Conservation (phyloP, 257 asterid genomes). For the Leonotis leonurus region DNA sequence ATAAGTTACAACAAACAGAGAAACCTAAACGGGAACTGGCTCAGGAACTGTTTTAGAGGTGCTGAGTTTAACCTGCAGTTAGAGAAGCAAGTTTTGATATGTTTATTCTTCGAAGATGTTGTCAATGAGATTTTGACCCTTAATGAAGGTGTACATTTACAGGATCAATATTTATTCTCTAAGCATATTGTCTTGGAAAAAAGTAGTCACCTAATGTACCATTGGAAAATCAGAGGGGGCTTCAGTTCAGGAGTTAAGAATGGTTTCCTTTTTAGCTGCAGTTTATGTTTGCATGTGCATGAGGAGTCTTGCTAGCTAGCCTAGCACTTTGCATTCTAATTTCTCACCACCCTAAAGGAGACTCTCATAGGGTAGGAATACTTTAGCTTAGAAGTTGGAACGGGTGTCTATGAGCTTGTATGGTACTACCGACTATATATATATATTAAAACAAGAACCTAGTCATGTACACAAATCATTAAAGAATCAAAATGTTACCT, state of each 20-base stretch:
- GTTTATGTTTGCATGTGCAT: constrained; percentile 31
- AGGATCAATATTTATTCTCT: too few species aligned
- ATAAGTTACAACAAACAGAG: constrained; percentile 9
- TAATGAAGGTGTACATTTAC: constrained; percentile 16
- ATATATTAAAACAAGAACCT: neutral
- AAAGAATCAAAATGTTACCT: constrained; percentile 38
- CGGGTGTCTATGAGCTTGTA: neutral
- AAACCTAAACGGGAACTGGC: constrained; percentile 56
- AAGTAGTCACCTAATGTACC: constrained; percentile 54
- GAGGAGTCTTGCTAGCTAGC: constrained; percentile 26
- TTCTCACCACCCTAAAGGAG: constrained; percentile 1
- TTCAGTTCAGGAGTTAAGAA: constrained; percentile 59
- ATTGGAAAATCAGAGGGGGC: constrained; percentile 47
- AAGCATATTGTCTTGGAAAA: too few species aligned
- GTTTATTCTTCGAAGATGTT: neutral
- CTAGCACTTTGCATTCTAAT: constrained; percentile 19
- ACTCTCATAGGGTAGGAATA: constrained; percentile 13
- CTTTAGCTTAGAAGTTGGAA: neutral
- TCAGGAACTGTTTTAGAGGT: constrained; percentile 48
- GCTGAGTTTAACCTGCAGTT: constrained; percentile 58
- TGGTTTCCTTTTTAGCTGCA: constrained; percentile 46
- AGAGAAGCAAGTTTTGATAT: constrained; percentile 1
- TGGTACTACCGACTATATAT: neutral
- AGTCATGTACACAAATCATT: neutral
- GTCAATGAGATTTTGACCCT: neutral